Percentiles rank a stretch among this genome's conserved stretches.
phyloP scores from a whole-genome alignment of 1,284 basidiomycete genomes.

The Cutaneotrichosporon sp. region DNA sequence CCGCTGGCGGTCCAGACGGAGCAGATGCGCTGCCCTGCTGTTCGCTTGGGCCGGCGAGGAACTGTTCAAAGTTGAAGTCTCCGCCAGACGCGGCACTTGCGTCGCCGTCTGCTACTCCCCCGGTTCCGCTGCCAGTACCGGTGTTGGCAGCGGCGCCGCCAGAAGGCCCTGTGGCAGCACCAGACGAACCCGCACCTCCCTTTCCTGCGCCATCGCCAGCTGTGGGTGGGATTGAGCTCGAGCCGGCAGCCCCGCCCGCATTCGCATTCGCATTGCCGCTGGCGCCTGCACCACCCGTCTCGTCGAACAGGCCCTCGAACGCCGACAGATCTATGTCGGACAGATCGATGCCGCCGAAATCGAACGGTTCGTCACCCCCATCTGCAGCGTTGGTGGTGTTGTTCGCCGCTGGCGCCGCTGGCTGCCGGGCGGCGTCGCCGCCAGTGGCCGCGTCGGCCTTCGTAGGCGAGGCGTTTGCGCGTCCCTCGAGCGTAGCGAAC shows the following conservation, averaged over 20 bases:
- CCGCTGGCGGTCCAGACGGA: no score
- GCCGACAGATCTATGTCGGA: conserved; percentile 13
- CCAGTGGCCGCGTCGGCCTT: neutral
- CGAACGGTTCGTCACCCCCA: neutral
- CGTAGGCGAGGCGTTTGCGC: neutral
- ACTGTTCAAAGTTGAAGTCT: neutral
- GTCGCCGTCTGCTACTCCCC: no score
- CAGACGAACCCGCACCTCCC: neutral
- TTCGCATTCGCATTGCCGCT: neutral
- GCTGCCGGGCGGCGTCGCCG: neutral
- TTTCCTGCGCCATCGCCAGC: neutral
- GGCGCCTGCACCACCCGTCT: neutral
- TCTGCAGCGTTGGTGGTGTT: conserved; percentile 2
- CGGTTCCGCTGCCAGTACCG: no score
- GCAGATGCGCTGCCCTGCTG: neutral
- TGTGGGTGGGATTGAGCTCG: no score
- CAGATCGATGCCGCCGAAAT: conserved; percentile 15
- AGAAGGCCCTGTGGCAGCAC: no score
- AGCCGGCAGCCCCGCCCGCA: no score
- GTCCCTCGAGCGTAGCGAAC: conserved; percentile 10
- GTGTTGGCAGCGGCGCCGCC: no score
- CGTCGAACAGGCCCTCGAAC: conserved; percentile 13
- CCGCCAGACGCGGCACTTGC: neutral
- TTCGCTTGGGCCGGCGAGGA: neutral
- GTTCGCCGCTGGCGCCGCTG: no score